Evolutionary conservation across 208 protist species (phyloP).

Genomic region (Trypanosoma rangeli): DNA sequence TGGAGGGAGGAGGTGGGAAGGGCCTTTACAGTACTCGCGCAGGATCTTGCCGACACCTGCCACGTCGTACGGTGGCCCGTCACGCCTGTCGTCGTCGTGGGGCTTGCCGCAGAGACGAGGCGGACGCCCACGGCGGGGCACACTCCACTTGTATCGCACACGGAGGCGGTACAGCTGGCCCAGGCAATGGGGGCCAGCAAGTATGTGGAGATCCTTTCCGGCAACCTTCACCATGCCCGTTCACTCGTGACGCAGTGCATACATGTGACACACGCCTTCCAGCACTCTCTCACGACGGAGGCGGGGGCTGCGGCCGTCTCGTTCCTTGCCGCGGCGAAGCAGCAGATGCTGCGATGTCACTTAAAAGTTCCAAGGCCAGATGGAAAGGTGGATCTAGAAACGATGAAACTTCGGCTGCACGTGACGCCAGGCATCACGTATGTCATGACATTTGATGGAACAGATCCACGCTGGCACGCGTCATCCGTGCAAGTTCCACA

Average conservation of each 20-base stretch:
- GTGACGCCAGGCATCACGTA: constrained; percentile 14
- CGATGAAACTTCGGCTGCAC: neutral
- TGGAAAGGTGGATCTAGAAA: neutral
- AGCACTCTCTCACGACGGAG: constrained; percentile 13
- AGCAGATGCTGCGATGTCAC: constrained; percentile 8
- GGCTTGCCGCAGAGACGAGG: constrained; percentile 29
- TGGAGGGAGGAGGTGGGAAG: constrained; percentile 18
- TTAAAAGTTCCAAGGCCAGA: constrained; percentile 10
- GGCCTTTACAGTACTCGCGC: constrained; percentile 17
- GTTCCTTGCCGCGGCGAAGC: constrained; percentile 23
- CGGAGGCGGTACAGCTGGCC: constrained; percentile 32
- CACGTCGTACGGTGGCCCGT: constrained; percentile 8
- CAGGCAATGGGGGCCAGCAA: constrained; percentile 40
- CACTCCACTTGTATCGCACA: constrained; percentile 19
- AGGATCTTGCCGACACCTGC: constrained; percentile 10
- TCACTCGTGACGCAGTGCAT: constrained; percentile 19
- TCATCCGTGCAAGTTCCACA: neutral
- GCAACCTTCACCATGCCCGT: constrained; percentile 21
- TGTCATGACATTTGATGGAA: constrained; percentile 1
- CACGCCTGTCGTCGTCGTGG: constrained; percentile 37
- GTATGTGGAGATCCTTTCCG: constrained; percentile 39
- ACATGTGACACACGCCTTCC: constrained; percentile 19
- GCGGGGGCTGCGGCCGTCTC: constrained; percentile 13
- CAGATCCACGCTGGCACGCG: neutral
- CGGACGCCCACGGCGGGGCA: constrained; percentile 1